Conservation (phyloP, 2,329 filamentous ascomycete genomes). For the Aciculosporium take region DNA sequence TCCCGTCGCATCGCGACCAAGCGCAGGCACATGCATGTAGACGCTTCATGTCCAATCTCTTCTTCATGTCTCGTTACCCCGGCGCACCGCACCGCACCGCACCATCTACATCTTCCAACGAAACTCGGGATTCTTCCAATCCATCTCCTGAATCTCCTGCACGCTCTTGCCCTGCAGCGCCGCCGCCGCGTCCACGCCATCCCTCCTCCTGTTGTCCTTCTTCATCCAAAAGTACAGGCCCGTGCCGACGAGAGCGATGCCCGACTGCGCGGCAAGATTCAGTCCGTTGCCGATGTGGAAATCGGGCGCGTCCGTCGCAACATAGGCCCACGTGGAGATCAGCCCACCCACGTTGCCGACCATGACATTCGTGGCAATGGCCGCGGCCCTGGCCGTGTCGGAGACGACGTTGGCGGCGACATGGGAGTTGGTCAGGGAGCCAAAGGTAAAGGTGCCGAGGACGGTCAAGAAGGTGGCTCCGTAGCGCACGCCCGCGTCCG, state of each 20-base stretch:
- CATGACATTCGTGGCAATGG: slow-evolving; percentile 46
- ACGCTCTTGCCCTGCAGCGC: slow-evolving; percentile 41
- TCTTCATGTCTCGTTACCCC: no score
- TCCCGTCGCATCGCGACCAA: no score
- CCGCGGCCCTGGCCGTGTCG: slow-evolving; percentile 49
- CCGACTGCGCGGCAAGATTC: slow-evolving; percentile 48
- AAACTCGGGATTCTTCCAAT: slow-evolving; percentile 55
- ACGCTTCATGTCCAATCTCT: no score
- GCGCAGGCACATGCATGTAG: no score
- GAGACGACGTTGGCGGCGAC: slow-evolving; percentile 54
- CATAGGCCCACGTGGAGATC: slow-evolving; percentile 49
- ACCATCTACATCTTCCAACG: slow-evolving; percentile 35
- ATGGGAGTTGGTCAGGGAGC: slow-evolving; percentile 51
- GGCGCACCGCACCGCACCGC: no score
- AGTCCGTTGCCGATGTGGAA: slow-evolving; percentile 58
- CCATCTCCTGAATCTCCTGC: slow-evolving; percentile 42
- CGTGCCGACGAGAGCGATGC: slow-evolving; percentile 37
- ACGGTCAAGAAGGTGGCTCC: slow-evolving; percentile 55
- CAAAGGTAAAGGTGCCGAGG: slow-evolving; percentile 45
- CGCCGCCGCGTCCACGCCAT: slow-evolving; percentile 36
- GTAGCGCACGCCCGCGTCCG: slow-evolving; percentile 40
- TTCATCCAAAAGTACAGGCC: slow-evolving; percentile 45
- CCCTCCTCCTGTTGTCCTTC: slow-evolving; percentile 45
- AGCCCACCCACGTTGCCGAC: slow-evolving; percentile 34
- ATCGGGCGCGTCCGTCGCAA: slow-evolving; percentile 47